Conservation (phyloP, 441 rosid genomes). For the Populus hybrid region DNA sequence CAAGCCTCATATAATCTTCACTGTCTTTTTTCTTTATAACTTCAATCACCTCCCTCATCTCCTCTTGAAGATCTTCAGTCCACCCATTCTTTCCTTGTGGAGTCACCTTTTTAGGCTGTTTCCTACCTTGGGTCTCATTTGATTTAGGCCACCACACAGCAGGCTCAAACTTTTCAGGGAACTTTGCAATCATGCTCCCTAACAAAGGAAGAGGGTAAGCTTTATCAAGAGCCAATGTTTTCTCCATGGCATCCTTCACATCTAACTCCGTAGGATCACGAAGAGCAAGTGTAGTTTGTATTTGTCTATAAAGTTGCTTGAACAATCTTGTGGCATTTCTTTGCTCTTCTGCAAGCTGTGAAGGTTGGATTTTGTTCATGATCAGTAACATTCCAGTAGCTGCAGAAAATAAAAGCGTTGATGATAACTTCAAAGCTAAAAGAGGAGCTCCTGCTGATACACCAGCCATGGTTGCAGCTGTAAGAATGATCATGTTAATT, state of each 20-base stretch:
- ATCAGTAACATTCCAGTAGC: constrained; percentile 50
- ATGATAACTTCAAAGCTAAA: constrained; percentile 41
- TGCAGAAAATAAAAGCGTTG: constrained; percentile 49
- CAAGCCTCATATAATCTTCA: constrained; percentile 60
- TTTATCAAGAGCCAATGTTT: constrained; percentile 57
- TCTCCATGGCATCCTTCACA: constrained; percentile 44
- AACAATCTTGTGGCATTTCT: constrained; percentile 60
- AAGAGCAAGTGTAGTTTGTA: constrained; percentile 29
- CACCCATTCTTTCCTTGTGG: background rate
- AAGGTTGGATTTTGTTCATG: constrained; percentile 79
- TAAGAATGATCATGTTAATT: constrained; percentile 52
- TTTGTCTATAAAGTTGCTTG: constrained; percentile 37
- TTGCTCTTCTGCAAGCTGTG: constrained; percentile 69
- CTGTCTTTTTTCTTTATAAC: constrained; percentile 53
- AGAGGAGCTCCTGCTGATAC: constrained; percentile 26
- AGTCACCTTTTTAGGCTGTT: background rate
- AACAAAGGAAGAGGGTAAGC: constrained; percentile 69
- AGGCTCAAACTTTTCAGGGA: constrained; percentile 50
- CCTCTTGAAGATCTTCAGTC: constrained; percentile 45
- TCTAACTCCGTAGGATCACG: constrained; percentile 29
- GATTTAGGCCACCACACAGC: constrained; percentile 65
- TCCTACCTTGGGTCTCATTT: background rate
- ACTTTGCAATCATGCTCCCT: constrained; percentile 65
- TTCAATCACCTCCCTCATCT: constrained; percentile 44
- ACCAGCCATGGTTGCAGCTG: constrained; percentile 45